These are phyloP conservation scores for Cytospora paraplurivora DNA, from an alignment of 2,329 filamentous ascomycete species.

Conservation along the genomic window DNA sequence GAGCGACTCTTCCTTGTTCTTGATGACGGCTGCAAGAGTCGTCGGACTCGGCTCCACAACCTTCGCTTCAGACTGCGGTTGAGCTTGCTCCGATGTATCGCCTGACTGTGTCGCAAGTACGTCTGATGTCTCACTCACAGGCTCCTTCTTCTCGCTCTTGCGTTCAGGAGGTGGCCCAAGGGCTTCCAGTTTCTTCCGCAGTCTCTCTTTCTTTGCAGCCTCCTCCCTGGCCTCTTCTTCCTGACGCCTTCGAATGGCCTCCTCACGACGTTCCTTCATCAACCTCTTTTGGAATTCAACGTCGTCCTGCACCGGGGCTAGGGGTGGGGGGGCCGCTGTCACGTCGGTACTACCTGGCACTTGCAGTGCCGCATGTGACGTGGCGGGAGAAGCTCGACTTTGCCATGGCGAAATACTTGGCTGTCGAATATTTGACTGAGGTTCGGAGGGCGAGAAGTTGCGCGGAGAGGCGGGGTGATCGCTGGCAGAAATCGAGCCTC, in stretches of 20 bases:
- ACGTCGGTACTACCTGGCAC: constrained; percentile 35
- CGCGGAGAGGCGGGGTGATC: constrained; percentile 55
- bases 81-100: constrained; percentile 22
- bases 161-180: constrained; percentile 66
- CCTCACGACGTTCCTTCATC: constrained; percentile 71
- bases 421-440: constrained; percentile 37
- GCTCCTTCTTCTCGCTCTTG: constrained; percentile 58
- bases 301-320: constrained; percentile 51
- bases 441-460: constrained; percentile 43
- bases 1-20: constrained; percentile 25
- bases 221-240: constrained; percentile 74
- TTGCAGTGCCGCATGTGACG: constrained; percentile 45
- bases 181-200: constrained; percentile 71
- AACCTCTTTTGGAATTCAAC: constrained; percentile 68
- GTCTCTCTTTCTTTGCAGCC: constrained; percentile 69
- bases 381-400: constrained; percentile 48
- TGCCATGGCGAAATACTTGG: constrained; percentile 43
- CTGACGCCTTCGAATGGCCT: constrained; percentile 66
- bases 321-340: constrained; percentile 35
- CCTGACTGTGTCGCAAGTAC: constrained; percentile 37
- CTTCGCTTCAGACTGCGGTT: constrained; percentile 14
- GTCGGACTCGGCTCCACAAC: constrained; percentile 32
- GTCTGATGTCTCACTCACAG: constrained; percentile 44
- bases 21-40: constrained; percentile 23
- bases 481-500: constrained; percentile 52